Evolutionary conservation across 495 filamentous ascomycete species (phyloP).

Genomic region (Hypoxylon crocopeplum): DNA sequence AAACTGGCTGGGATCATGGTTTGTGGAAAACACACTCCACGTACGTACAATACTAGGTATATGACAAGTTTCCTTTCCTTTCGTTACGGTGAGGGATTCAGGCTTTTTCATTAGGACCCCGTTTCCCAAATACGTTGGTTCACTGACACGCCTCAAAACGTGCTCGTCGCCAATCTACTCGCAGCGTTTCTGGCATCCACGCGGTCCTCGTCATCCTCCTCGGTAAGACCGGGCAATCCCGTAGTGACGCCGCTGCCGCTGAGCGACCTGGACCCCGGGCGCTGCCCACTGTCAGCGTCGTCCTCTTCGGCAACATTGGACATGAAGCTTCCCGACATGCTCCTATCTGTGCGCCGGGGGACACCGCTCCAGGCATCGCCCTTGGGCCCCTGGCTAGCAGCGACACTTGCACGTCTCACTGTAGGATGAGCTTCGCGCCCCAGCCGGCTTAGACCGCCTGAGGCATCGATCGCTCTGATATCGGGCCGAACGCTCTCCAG

Average conservation of each 20-base stretch:
- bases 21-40: constrained; percentile 1
- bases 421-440: constrained; percentile 87
- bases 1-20: constrained; percentile 15
- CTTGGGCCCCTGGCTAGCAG: constrained; percentile 89
- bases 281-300: constrained; percentile 53
- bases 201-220: constrained; percentile 92
- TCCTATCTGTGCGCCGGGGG: constrained; percentile 77
- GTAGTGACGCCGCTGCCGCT: constrained; percentile 66
- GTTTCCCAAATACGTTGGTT: constrained; percentile 14
- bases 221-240: constrained; percentile 65
- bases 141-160: constrained; percentile 64
- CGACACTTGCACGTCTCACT: constrained; percentile 74
- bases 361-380: constrained; percentile 98
- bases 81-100: constrained; percentile 21
- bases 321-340: constrained; percentile 74
- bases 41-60: constrained; percentile 33
- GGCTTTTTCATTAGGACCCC: constrained; percentile 22
- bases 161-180: constrained; percentile 89
- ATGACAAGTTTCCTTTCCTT: constrained; percentile 13
- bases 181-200: constrained; percentile 96
- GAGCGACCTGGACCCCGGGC: constrained; percentile 48
- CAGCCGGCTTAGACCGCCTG: constrained; percentile 84
- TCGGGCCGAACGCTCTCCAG: constrained; percentile 92
- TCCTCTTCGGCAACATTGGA: constrained; percentile 52
- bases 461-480: constrained; percentile 88